Conservation (phyloP, 2,329 filamentous ascomycete species). For the Metarhizium robertsii region DNA sequence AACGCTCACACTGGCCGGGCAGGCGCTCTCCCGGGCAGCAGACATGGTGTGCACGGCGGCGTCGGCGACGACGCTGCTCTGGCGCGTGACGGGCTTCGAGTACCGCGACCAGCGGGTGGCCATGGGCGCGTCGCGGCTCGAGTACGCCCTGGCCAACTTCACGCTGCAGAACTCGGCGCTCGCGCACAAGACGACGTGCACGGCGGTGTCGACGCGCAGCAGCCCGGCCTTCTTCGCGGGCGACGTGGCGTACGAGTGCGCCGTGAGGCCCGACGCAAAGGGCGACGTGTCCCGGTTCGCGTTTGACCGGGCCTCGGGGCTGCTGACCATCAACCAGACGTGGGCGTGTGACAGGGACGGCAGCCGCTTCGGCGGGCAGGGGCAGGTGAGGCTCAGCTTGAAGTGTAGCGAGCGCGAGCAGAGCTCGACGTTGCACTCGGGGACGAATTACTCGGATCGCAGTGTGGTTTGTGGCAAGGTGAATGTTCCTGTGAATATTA, state of each 20-base stretch:
- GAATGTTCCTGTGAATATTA: neutral
- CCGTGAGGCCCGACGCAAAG: neutral
- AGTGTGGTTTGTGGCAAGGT: neutral
- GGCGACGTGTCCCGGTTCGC: neutral
- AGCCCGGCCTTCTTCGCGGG: neutral
- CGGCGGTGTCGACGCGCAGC: neutral
- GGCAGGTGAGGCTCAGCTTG: neutral
- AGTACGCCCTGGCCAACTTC: neutral
- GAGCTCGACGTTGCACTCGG: neutral
- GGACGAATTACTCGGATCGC: neutral
- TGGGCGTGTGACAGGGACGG: conserved; percentile 2
- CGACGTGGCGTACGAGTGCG: neutral
- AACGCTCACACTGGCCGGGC: neutral
- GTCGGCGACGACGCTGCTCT: neutral
- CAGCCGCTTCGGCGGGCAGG: neutral
- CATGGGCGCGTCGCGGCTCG: neutral
- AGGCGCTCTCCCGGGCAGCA: neutral
- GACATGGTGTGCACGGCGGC: conserved; percentile 1
- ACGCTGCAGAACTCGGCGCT: conserved; percentile 3
- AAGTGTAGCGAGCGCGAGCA: neutral
- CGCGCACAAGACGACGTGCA: neutral
- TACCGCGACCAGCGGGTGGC: neutral
- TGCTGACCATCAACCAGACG: neutral
- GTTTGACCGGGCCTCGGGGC: neutral
- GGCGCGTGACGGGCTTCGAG: conserved; percentile 1